Conservation (phyloP, 1,284 basidiomycete species). For the Heterobasidion parviporum region DNA sequence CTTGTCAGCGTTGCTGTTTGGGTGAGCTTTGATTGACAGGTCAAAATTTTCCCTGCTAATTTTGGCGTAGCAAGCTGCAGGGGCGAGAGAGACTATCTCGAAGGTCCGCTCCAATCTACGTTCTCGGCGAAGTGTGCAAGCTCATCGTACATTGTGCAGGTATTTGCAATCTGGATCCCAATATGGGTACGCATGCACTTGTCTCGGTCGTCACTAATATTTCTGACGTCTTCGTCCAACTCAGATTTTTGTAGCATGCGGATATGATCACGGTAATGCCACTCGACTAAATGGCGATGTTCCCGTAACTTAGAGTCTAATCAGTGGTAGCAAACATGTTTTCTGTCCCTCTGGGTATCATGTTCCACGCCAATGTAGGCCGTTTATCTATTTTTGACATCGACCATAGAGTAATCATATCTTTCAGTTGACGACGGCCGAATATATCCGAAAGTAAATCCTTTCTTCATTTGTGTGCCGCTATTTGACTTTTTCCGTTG, state of each 20-base stretch:
- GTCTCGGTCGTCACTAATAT: not conserved
- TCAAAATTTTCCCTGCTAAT: not conserved
- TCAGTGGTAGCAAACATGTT: constrained; percentile 70
- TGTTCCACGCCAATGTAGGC: constrained; percentile 58
- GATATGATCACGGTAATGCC: constrained; percentile 61
- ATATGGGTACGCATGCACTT: constrained; percentile 45
- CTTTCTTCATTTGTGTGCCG: not conserved
- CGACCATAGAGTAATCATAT: too few relatives aligned
- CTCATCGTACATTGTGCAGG: constrained; percentile 21
- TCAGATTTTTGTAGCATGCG: constrained; percentile 64
- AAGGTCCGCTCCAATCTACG: constrained; percentile 33
- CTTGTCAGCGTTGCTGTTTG: constrained; percentile 73
- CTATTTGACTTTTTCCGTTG: not conserved
- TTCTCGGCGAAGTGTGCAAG: not conserved
- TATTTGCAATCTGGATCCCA: constrained; percentile 67
- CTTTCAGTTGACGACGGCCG: constrained; percentile 40
- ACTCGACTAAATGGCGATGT: not conserved
- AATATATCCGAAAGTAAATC: constrained; percentile 64
- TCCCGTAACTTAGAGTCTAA: not conserved
- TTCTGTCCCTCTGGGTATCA: constrained; percentile 62
- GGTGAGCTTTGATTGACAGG: constrained; percentile 30
- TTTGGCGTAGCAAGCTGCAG: constrained; percentile 54
- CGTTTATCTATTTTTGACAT: too few relatives aligned
- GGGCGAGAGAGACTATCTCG: constrained; percentile 62
- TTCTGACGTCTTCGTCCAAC: not conserved